These are phyloP conservation scores for Diaporthe sp. DNA, from an alignment of 2,329 filamentous ascomycete genomes.

Conservation along the genomic window DNA sequence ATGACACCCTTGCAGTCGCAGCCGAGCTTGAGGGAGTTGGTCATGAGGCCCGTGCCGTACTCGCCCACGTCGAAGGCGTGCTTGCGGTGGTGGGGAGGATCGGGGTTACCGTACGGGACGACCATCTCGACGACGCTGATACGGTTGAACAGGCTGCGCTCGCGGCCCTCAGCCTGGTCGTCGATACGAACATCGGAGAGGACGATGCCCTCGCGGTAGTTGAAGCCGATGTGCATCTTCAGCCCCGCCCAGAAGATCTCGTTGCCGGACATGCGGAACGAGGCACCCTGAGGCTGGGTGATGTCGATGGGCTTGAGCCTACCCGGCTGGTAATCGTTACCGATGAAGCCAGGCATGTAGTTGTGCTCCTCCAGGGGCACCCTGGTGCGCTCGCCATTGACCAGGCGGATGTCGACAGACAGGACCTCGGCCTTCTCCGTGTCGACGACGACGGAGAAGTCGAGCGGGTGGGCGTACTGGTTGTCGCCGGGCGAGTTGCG, in stretches of 20 bases:
- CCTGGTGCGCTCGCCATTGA: constrained; percentile 81
- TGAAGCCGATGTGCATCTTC: constrained; percentile 94
- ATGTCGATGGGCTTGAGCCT: constrained; percentile 86
- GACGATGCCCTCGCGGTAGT: constrained; percentile 92
- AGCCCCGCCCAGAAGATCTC: constrained; percentile 92
- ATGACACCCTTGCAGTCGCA: constrained; percentile 93
- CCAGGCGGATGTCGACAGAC: constrained; percentile 84
- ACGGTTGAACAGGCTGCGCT: constrained; percentile 87
- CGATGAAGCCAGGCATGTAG: constrained; percentile 74
- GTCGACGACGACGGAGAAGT: constrained; percentile 95
- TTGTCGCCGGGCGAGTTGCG: constrained; percentile 86
- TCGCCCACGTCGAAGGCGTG: constrained; percentile 86
- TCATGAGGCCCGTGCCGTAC: constrained; percentile 87
- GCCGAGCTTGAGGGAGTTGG: constrained; percentile 80
- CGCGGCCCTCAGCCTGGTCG: constrained; percentile 75
- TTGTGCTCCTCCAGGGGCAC: constrained; percentile 84
- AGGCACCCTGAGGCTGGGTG: constrained; percentile 84
- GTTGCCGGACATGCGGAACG: constrained; percentile 82
- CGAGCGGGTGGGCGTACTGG: constrained; percentile 91
- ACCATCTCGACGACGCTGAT: constrained; percentile 95
- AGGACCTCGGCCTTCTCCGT: constrained; percentile 83
- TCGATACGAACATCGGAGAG: constrained; percentile 92
- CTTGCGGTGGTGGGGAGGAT: constrained; percentile 84
- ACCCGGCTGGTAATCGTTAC: constrained; percentile 79
- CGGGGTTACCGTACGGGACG: constrained; percentile 87